phyloP scores from a whole-genome alignment of 2,329 filamentous ascomycete species.

The Botrytis aclada region DNA sequence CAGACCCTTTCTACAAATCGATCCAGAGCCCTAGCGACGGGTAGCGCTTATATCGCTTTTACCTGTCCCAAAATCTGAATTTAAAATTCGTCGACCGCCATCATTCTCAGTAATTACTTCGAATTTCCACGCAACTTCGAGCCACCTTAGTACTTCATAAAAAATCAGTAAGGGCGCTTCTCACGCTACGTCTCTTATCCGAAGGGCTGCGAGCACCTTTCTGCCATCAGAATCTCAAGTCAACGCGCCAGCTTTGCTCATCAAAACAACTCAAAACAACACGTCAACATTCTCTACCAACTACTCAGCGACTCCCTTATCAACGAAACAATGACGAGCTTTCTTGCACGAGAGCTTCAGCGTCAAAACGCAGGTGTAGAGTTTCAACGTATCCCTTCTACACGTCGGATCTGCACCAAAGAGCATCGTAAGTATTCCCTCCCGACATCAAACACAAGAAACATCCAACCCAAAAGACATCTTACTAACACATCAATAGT shows the following conservation, averaged over 20 bases:
- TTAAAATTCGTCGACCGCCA: neutral
- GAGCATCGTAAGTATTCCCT: neutral
- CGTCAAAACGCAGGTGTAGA: neutral
- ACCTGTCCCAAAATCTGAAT: neutral
- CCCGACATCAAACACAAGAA: neutral
- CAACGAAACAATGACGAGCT: neutral
- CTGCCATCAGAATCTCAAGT: neutral
- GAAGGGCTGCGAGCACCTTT: neutral
- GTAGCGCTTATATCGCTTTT: neutral
- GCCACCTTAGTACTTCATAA: neutral
- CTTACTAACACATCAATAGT: neutral
- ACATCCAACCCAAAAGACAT: neutral
- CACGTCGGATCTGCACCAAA: neutral
- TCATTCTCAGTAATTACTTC: neutral
- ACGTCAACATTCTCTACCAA: neutral
- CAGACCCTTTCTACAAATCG: rapidly evolving
- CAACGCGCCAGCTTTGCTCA: neutral
- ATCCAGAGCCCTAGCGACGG: neutral
- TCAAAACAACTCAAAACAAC: no score
- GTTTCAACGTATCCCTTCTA: neutral
- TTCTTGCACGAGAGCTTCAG: neutral
- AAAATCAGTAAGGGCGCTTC: neutral
- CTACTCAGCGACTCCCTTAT: no score
- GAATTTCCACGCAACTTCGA: neutral
- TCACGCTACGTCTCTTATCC: neutral